Evolutionary conservation across 2,329 filamentous ascomycete species (phyloP), one percentile per base, ranked within the genome.

Genomic region (Arthrinium phaeospermum): DNA sequence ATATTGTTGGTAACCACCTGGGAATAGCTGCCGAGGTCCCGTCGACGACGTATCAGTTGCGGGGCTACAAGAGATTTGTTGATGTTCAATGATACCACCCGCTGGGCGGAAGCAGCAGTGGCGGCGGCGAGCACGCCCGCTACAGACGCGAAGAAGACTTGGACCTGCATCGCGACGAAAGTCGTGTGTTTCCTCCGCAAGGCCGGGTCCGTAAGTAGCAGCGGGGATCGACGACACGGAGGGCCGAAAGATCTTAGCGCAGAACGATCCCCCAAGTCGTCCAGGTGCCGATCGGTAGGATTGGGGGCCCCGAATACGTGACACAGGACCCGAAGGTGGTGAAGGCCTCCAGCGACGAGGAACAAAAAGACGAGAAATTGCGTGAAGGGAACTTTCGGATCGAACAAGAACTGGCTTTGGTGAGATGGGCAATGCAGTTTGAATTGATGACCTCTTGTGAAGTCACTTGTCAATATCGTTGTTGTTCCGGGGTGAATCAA

Each of bases 1-100:
- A 64, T 64, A 34, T 89, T 89, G 80, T 91, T 91, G 78, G 85
- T 80, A 47, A 89, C 78, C 53, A 78, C 75, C 74, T 85, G 79
- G 10, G 81, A 78, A 74, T 79, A 82, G 6, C 79, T 81, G 70
- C 75, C 71, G 71, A 73, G 34, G 34, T 27, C 49, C n/a, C 69
- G 53, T 67, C 41, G 70, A 22, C 30, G 53, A 34, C 34, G 6
- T n/a, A 30, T 3, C 41, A 64, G 57, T 14, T n/a, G 19, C 57
- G 13, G 4, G 30, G 14, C 72, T 13, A n/a, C 57, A 41, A 8
- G 73, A 13, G 57, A 73, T 67, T 74, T 75, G 45, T 77, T 74
- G 71, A 80, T 79, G 71, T 69, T 71, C 41, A 80, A 71, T 37
- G 79, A 76, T 30, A 80, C 68, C 61, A 80, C 78, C 49, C 73